These are phyloP conservation scores for Pisolithus orientalis DNA, from an alignment of 768 basidiomycete species.

Conservation along the genomic window DNA sequence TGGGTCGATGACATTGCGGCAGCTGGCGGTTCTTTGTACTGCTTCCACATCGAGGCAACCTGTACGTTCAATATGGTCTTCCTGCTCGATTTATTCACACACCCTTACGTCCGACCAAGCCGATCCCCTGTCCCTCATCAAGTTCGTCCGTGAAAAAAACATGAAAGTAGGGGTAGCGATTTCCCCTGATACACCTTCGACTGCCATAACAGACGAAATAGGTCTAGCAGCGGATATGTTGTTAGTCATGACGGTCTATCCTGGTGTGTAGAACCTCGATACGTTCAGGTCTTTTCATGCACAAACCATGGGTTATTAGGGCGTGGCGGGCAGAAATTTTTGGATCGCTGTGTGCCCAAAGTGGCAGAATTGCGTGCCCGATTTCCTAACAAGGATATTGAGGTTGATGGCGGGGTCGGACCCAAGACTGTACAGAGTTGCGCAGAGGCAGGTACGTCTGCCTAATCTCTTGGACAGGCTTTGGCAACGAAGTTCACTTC, in stretches of 20 bases:
- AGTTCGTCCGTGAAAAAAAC: constrained; percentile 68
- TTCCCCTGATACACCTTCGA: constrained; percentile 89
- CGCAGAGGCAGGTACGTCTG: constrained; percentile 71
- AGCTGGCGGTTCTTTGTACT: constrained; percentile 92
- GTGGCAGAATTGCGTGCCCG: constrained; percentile 83
- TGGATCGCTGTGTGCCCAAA: constrained; percentile 89
- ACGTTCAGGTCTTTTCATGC: not conserved
- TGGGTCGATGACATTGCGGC: constrained; percentile 96
- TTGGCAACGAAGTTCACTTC: not conserved
- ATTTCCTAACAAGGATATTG: constrained; percentile 93
- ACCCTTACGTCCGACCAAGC: constrained; percentile 34
- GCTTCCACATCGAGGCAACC: constrained; percentile 94
- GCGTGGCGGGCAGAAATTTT: constrained; percentile 93
- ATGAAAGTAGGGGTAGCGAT: constrained; percentile 98
- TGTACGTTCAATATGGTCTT: constrained; percentile 39
- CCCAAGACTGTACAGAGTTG: constrained; percentile 83
- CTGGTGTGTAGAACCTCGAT: constrained; percentile 43
- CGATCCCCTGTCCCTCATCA: constrained; percentile 70
- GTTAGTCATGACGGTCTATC: constrained; percentile 97
- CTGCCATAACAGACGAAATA: constrained; percentile 80
- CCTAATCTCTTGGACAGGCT: not conserved
- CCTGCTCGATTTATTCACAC: not conserved
- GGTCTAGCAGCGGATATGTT: constrained; percentile 88
- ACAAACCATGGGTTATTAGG: constrained; percentile 36
- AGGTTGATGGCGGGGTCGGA: constrained; percentile 98